Percentiles rank a stretch among this genome's conserved stretches.
Evolutionary conservation across 345 rosid genomes (phyloP).

Genomic region (thale cress (Arabidopsis thaliana)): DNA sequence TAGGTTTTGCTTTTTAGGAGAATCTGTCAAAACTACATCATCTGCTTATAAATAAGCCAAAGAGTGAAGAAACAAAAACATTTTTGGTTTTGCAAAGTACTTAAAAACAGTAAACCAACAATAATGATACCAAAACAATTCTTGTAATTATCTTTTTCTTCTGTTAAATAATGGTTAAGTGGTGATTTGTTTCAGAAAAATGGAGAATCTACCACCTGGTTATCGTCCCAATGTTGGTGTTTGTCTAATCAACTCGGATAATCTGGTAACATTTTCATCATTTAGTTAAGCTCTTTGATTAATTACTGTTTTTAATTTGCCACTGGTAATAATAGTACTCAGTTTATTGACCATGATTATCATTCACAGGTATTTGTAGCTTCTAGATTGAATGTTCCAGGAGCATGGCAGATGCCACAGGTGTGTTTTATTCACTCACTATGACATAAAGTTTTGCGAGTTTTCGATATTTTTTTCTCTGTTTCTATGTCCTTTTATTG

Average conservation of each 20-base stretch:
- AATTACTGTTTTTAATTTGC: slow-evolving; percentile 12
- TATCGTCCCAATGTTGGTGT: slow-evolving; percentile 99
- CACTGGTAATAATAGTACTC: not conserved
- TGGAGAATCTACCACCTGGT: slow-evolving; percentile 93
- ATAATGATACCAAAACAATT: not conserved
- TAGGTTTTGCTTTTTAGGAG: not conserved
- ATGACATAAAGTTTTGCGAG: not conserved
- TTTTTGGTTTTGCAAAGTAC: not conserved
- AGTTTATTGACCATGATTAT: not conserved
- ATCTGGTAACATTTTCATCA: slow-evolving; percentile 58
- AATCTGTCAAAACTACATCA: slow-evolving; percentile 9
- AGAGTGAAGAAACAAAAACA: not conserved
- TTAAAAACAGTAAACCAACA: not conserved
- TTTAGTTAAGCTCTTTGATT: not conserved
- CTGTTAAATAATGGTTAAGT: not conserved
- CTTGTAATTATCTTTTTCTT: not conserved
- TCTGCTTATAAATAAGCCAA: not conserved
- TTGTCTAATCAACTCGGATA: slow-evolving; percentile 87
- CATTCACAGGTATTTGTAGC: slow-evolving; percentile 84
- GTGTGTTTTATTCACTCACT: slow-evolving; percentile 41
- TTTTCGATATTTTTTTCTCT: slow-evolving; percentile 8
- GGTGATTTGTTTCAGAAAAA: slow-evolving; percentile 29
- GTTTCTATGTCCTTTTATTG: not conserved
- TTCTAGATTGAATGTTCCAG: slow-evolving; percentile 96
- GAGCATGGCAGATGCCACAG: slow-evolving; percentile 99